A percentile compares a stretch with the other conserved stretches of the same genome.
phyloP scores from a whole-genome alignment of 1,139 yeast genomes.

The Zygosaccharomyces sapae region DNA sequence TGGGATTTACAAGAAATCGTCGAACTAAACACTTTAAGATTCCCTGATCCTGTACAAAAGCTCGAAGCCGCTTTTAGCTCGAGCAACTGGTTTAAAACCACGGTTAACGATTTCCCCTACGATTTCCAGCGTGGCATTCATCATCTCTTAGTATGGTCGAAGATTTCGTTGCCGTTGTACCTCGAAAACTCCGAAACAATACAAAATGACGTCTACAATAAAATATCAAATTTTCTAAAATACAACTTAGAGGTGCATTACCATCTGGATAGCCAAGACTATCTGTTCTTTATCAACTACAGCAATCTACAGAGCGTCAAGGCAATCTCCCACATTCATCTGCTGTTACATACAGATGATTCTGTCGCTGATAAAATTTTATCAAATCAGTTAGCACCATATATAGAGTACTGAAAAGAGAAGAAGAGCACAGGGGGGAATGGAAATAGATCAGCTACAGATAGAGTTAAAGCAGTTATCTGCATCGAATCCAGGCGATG shows the following conservation, averaged over 20 bases:
- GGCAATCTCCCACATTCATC: conserved; percentile 58
- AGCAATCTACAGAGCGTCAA: conserved; percentile 56
- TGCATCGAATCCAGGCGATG: conserved; percentile 21
- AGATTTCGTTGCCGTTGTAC: conserved; percentile 40
- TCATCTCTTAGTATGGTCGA: conserved; percentile 44
- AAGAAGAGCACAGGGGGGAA: background rate
- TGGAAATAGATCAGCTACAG: no score
- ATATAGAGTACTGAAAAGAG: background rate
- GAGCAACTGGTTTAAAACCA: conserved; percentile 23
- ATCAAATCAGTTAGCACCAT: conserved; percentile 7
- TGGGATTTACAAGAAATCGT: conserved; percentile 26
- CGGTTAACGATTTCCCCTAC: conserved; percentile 42
- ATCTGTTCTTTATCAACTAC: conserved; percentile 62
- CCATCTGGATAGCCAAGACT: conserved; percentile 17
- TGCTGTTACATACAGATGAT: conserved; percentile 39
- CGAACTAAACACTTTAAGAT: conserved; percentile 16
- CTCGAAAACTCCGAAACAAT: conserved; percentile 17
- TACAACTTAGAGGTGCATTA: conserved; percentile 17
- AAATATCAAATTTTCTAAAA: conserved; percentile 23
- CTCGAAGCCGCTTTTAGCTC: conserved; percentile 18
- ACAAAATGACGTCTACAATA: conserved; percentile 11
- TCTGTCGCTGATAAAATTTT: conserved; percentile 1
- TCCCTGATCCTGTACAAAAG: conserved; percentile 19
- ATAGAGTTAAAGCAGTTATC: background rate
- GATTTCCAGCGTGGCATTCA: conserved; percentile 36